Evolutionary conservation across 768 basidiomycete genomes (phyloP), one percentile per base, ranked within the genome.

Genomic region (Cytidiella melzeri): DNA sequence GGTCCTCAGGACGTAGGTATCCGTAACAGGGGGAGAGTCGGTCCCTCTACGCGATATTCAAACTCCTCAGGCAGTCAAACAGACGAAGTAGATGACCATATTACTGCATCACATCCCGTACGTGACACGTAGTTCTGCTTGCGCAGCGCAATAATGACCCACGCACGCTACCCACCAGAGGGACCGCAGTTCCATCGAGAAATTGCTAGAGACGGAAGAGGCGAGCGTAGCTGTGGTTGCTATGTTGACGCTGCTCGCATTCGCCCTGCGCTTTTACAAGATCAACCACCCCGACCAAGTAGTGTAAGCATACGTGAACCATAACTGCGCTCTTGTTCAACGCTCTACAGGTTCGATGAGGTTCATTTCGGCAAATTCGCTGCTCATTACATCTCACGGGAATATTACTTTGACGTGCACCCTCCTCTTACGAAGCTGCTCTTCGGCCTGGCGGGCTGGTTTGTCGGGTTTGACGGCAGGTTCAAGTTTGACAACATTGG

Each of bases 351-450:
- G 42, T 97, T 97, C 63, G 94, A 97, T 64, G 94, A 98, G 69
- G 95, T 97, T 11, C 95, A 98, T 64, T 98, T 98, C 63, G 95
- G 95, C 54, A 96, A 97, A 68, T 99, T 99, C 64, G 94, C 96
- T 11, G 81, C 90, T 4, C 89, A 92, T 68, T 99, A 99, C 68
- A 83, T 98, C 63, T 72, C 72, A 41, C 79, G 95, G 55, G 81
- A 96, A 68, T 99, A 97, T 72, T 98, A 98, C 70, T 99, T 99
- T 73, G 96, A 99, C 64, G 95, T 99, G 6, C 96, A 99, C 61
- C 96, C 96, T 30, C 96, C 96, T 2, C 80, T 98, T 45, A 94
- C 96, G 37, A 99, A 99, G 66, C 77, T 99, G 52, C 75, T 99
- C 21, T 91, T 95, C 61, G 96, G 85, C 37, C 77, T 96, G 27